These are phyloP conservation scores for Colletotrichum agaves DNA, from an alignment of 2,329 filamentous ascomycete species.

Conservation along the genomic window DNA sequence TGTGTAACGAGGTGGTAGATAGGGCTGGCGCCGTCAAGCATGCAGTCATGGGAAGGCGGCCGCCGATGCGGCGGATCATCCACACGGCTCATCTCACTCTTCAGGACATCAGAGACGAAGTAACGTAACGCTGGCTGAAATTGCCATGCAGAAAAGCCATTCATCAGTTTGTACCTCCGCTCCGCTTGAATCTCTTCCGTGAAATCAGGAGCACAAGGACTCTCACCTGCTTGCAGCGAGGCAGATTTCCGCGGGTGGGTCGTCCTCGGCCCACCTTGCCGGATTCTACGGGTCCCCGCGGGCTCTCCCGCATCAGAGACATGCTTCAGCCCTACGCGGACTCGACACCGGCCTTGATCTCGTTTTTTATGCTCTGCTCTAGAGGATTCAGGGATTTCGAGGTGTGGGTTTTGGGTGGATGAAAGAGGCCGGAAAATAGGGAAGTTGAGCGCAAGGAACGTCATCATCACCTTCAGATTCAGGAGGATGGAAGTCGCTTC, in stretches of 20 bases:
- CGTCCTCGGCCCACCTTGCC: not conserved
- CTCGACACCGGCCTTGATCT: not conserved
- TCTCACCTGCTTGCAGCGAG: not conserved
- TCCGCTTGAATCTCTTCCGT: not conserved
- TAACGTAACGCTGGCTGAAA: not conserved
- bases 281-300: slow-evolving; percentile 5
- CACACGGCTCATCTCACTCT: not conserved
- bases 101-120: not conserved
- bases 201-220: not conserved
- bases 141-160: not conserved
- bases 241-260: not conserved
- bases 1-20: not conserved
- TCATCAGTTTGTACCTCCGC: not conserved
- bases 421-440: not conserved
- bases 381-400: not conserved
- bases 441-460: not conserved
- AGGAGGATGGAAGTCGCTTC: not conserved
- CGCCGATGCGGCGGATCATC: not conserved
- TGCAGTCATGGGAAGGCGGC: slow-evolving; percentile 24
- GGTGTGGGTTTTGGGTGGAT: not conserved
- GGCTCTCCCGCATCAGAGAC: not conserved
- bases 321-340: not conserved
- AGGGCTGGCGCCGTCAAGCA: slow-evolving; percentile 8
- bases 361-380: not conserved
- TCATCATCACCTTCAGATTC: not conserved